A percentile compares a stretch with the other conserved stretches of the same genome.
Evolutionary conservation across 805 yeast species (phyloP).

Genomic region (Vanderwaltozyma polyspora): DNA sequence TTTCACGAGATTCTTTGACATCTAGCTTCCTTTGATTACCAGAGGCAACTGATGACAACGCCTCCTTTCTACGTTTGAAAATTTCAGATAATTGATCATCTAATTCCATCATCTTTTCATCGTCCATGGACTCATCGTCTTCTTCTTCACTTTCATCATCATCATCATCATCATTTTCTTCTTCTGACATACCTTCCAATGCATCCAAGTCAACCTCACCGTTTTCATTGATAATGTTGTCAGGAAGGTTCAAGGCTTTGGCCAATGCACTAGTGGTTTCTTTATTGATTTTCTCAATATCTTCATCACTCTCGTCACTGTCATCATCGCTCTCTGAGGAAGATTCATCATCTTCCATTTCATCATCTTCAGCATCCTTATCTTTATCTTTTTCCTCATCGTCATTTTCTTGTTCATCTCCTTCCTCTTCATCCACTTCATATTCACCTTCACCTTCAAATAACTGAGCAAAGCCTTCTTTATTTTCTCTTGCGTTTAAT

Average conservation of each 20-base stretch:
- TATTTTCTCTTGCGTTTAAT: constrained; percentile 58
- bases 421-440: constrained; percentile 37
- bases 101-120: constrained; percentile 91
- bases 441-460: constrained; percentile 53
- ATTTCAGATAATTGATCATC: constrained; percentile 76
- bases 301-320: constrained; percentile 29
- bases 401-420: constrained; percentile 27
- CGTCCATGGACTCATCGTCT: constrained; percentile 81
- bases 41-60: constrained; percentile 40
- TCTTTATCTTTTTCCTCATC: constrained; percentile 25
- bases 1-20: constrained; percentile 67
- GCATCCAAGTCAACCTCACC: constrained; percentile 38
- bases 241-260: constrained; percentile 56
- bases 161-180: constrained; percentile 30
- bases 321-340: constrained; percentile 23
- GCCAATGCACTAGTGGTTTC: constrained; percentile 57
- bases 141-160: constrained; percentile 43
- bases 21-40: constrained; percentile 65
- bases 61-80: constrained; percentile 71
- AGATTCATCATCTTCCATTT: constrained; percentile 21
- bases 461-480: constrained; percentile 64
- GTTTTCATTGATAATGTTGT: constrained; percentile 32
- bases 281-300: constrained; percentile 37
- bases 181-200: constrained; percentile 34
- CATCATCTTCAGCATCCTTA: constrained; percentile 27